phyloP scores from a whole-genome alignment of 176 grass and related monocot genomes.

The Carex myosuroides region DNA sequence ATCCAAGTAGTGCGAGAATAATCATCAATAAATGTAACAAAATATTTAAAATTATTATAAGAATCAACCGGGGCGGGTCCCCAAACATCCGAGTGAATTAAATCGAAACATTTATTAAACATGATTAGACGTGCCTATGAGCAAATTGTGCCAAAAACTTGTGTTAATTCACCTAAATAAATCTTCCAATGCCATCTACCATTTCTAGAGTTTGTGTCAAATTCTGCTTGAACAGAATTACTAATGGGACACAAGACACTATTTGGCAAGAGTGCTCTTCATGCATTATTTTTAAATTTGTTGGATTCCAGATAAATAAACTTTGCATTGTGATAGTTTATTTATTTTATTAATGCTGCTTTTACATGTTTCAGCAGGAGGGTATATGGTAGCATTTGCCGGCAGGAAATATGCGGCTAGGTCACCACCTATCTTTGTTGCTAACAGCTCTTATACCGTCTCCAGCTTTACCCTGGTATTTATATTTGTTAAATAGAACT shows the following conservation, averaged over 20 bases:
- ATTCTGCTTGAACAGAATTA: background rate
- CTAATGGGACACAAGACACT: background rate
- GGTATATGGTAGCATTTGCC: constrained; percentile 98
- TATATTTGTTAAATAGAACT: background rate
- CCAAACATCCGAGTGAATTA: too few species aligned
- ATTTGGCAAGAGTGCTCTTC: background rate
- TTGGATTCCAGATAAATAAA: background rate
- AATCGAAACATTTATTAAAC: too few species aligned
- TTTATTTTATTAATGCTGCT: background rate
- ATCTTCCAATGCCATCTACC: too few species aligned
- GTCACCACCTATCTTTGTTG: constrained; percentile 57
- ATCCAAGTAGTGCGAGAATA: too few species aligned
- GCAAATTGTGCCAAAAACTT: too few species aligned
- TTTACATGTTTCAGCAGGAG: constrained; percentile 64
- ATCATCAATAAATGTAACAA: too few species aligned
- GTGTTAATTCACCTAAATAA: too few species aligned
- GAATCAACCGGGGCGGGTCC: too few species aligned
- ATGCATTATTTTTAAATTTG: background rate
- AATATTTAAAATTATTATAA: too few species aligned
- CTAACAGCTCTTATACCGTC: constrained; percentile 51
- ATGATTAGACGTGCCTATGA: too few species aligned
- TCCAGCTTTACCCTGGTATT: constrained; percentile 96
- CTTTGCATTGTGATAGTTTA: background rate
- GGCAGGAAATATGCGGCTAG: constrained; percentile 86
- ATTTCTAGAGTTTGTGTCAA: background rate